Evolutionary conservation across 2,329 filamentous ascomycete genomes (phyloP).

Genomic region (Xylaria polymorpha): DNA sequence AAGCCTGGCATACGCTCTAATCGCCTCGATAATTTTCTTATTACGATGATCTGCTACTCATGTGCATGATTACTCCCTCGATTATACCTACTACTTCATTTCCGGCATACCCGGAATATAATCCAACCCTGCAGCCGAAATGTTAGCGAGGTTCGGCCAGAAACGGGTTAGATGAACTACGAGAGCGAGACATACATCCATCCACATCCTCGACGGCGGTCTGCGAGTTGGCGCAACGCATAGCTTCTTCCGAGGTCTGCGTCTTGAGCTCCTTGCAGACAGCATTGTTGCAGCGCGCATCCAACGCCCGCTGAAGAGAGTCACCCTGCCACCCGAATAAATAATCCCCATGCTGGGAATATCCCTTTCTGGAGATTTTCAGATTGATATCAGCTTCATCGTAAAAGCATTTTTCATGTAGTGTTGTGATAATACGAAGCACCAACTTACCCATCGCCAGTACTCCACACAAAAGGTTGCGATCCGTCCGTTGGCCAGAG

Average conservation of each 20-base stretch:
- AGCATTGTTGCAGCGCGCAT: constrained; percentile 53
- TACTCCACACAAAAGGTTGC: constrained; percentile 48
- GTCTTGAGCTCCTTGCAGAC: constrained; percentile 46
- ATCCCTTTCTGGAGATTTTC: constrained; percentile 39
- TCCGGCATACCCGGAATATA: constrained; percentile 33
- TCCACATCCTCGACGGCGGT: constrained; percentile 46
- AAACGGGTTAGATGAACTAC: not conserved
- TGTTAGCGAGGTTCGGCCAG: constrained; percentile 6
- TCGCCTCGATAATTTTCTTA: not conserved
- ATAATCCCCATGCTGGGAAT: constrained; percentile 53
- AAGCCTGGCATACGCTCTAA: not conserved
- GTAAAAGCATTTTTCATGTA: not conserved
- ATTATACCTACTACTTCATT: constrained; percentile 13
- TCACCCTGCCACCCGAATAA: constrained; percentile 57
- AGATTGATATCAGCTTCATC: constrained; percentile 4
- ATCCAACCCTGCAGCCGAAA: constrained; percentile 20
- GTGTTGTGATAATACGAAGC: not conserved
- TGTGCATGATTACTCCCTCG: not conserved
- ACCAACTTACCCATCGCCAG: constrained; percentile 41
- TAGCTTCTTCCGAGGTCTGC: constrained; percentile 46
- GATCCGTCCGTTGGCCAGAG: constrained; percentile 49
- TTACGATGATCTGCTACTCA: not conserved
- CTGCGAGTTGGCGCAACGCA: constrained; percentile 45
- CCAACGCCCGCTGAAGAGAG: constrained; percentile 54
- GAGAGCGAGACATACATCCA: constrained; percentile 43